Base-by-base conservation (phyloP, 2,329 filamentous ascomycete genomes). In the Aspergillus sp. region DNA sequence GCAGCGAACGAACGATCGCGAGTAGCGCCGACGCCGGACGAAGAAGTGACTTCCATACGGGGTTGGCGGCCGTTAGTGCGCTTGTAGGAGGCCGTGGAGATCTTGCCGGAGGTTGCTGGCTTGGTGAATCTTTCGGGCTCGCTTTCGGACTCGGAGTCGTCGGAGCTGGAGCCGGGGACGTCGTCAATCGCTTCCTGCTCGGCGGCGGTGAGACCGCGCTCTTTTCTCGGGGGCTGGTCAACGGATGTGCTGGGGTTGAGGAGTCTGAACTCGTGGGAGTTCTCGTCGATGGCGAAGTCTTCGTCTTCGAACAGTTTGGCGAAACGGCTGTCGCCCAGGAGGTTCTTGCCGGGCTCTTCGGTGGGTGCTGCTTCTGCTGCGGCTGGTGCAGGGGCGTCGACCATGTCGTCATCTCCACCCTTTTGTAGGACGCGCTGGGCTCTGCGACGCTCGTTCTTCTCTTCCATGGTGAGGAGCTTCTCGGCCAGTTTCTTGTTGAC, bases 241-340 rank as follows among this genome's bases (percentile, higher is more conserved):
- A 71, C 66, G 36, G 80, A 85, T 7, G 91, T 95, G 76, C 91
- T 96, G 4, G 95, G 92, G 73, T 99, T 99, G 77, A 96, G 87
- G 49, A 89, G 84, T 61, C 88, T 86, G 81, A 96, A 99, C 75
- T 98, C 94, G 70, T 87, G 84, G 64, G 89, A 96, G 41, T 81
- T 89, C 78, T 99, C 95, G 75, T 99, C 94, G 61, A 99, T 90
- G 69, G 86, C 86, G 76, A 96, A 98, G 59, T 96, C 93, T 69
- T 93, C 90, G 74, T 98, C 92, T 72, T 97, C 89, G 79, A 98
- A 99, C 63, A 99, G 79, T 68, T 88, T 87, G 67, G 85, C 85
- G 84, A 99, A 98, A 81, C 95, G 93, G 54, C 88, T 84, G 75
- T 99, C 95, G 61, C 86, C 86, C 57, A 99, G 86, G 38, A 96